A percentile compares a stretch with the other conserved stretches of the same genome.
These are phyloP conservation scores for Nidularia pulvinata DNA, from an alignment of 768 basidiomycete species.

Conservation along the genomic window DNA sequence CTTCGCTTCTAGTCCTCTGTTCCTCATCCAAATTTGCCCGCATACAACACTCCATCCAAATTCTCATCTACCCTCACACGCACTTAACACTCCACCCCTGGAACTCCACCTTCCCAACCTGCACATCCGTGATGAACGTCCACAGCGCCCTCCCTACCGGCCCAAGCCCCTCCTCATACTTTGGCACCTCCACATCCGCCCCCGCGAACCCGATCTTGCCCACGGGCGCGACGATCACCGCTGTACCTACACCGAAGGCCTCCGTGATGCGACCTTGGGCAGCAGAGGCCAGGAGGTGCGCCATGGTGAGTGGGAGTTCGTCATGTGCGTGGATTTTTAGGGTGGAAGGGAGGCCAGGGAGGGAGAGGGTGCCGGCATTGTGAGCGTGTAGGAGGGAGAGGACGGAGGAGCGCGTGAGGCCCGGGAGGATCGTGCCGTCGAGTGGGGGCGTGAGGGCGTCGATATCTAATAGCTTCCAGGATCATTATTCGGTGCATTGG, in stretches of 20 bases:
- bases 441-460: constrained; percentile 84
- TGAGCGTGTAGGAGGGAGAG: constrained; percentile 67
- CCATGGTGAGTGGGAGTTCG: constrained; percentile 62
- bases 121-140: constrained; percentile 65
- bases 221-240: constrained; percentile 66
- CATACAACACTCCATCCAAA: too few species aligned
- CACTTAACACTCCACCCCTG: constrained; percentile 60
- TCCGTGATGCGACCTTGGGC: constrained; percentile 63
- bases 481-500: too few species aligned
- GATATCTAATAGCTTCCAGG: constrained; percentile 35
- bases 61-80: not conserved
- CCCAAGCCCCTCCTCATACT: constrained; percentile 42
- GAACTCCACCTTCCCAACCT: constrained; percentile 64
- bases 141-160: constrained; percentile 66
- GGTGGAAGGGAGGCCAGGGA: constrained; percentile 38
- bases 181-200: constrained; percentile 47
- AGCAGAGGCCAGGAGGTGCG: constrained; percentile 45
- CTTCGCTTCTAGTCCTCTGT: constrained; percentile 24
- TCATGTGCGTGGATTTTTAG: constrained; percentile 35
- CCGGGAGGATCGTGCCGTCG: constrained; percentile 87
- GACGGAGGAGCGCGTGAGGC: constrained; percentile 85
- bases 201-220: constrained; percentile 55
- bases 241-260: constrained; percentile 79
- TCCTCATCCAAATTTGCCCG: not conserved
- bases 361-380: constrained; percentile 35